phyloP scores from a whole-genome alignment of 345 rosid species.

The Gossypium anomalum region DNA sequence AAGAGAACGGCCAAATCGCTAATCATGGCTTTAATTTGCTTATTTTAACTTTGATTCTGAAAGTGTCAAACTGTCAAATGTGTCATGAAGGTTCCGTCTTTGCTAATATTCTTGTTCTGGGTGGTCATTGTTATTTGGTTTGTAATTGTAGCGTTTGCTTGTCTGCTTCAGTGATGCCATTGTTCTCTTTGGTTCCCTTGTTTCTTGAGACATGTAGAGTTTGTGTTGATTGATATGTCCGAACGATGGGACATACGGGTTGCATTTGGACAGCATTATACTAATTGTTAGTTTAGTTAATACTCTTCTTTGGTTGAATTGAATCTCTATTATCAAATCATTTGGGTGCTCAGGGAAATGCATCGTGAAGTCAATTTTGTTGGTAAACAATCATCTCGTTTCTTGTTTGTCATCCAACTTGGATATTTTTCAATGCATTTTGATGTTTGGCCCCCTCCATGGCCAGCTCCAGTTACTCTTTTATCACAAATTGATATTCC shows the following conservation, averaged over 20 bases:
- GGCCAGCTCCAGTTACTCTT: neutral
- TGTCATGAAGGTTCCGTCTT: neutral
- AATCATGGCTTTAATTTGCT: too few species aligned
- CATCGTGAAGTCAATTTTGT: neutral
- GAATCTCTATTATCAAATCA: neutral
- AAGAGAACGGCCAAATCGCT: too few species aligned
- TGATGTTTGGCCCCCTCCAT: neutral
- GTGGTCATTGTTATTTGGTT: neutral
- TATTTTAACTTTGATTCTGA: neutral
- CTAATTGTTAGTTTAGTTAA: neutral
- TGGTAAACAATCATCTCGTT: neutral
- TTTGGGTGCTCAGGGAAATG: neutral
- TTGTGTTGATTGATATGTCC: neutral
- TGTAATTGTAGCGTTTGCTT: neutral
- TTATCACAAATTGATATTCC: neutral
- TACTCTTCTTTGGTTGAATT: neutral
- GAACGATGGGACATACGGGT: neutral
- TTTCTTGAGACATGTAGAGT: neutral
- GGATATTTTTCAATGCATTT: neutral
- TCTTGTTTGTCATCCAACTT: neutral
- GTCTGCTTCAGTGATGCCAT: neutral
- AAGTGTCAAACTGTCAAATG: neutral
- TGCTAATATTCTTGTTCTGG: neutral
- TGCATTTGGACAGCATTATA: neutral
- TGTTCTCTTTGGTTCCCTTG: neutral